These are phyloP conservation scores for Acephala macrosclerotiorum DNA, from an alignment of 2,329 filamentous ascomycete species.

Conservation along the genomic window DNA sequence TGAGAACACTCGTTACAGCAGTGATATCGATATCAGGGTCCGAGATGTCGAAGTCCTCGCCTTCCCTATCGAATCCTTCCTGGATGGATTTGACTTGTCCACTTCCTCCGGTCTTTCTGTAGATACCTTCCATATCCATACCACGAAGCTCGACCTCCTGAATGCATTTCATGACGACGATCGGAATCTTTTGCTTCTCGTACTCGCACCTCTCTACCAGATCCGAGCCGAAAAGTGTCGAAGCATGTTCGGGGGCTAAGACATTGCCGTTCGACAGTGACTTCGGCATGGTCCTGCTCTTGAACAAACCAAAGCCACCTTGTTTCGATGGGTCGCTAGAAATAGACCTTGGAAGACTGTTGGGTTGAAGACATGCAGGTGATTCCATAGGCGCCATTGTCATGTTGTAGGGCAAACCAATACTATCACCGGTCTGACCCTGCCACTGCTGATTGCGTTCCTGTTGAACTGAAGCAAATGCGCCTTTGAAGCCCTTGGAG, in stretches of 20 bases:
- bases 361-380: slow-evolving; percentile 37
- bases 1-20: slow-evolving; percentile 91
- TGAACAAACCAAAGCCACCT: slow-evolving; percentile 73
- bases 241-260: slow-evolving; percentile 57
- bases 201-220: slow-evolving; percentile 84
- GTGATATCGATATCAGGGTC: slow-evolving; percentile 95
- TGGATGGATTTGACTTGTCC: slow-evolving; percentile 90
- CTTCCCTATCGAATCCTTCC: slow-evolving; percentile 85
- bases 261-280: slow-evolving; percentile 53
- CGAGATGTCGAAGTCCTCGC: slow-evolving; percentile 86
- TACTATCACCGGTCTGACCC: slow-evolving; percentile 66
- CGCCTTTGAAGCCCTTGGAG: slow-evolving; percentile 91
- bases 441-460: slow-evolving; percentile 61
- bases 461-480: slow-evolving; percentile 66
- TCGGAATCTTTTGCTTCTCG: slow-evolving; percentile 88
- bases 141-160: slow-evolving; percentile 95
- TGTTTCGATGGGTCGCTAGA: slow-evolving; percentile 40
- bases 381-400: slow-evolving; percentile 63
- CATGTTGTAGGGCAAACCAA: slow-evolving; percentile 76
- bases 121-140: slow-evolving; percentile 98
- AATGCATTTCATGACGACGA: slow-evolving; percentile 91
- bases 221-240: slow-evolving; percentile 85
- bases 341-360: slow-evolving; percentile 35
- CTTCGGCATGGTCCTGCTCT: slow-evolving; percentile 53
- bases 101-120: slow-evolving; percentile 94